Base-by-base conservation (phyloP, 169 alveolate genomes). In the Cryptosporidium canis region DNA sequence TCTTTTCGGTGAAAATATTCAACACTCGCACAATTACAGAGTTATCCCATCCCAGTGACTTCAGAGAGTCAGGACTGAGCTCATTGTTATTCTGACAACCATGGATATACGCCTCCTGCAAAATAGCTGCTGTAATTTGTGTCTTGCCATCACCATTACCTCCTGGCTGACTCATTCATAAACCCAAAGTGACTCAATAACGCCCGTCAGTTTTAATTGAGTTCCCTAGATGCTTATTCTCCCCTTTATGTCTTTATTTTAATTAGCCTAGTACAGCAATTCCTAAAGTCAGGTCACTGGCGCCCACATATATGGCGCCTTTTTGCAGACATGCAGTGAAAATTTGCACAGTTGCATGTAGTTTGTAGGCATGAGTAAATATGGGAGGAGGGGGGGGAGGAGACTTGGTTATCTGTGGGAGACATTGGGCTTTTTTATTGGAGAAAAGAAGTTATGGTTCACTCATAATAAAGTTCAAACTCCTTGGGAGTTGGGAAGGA, bases 1-100 rank as follows among this genome's bases (percentile, higher is more conserved):
- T 64, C 58, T 90, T 91, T 65, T 85, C 91, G 39, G 91, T 91
- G 33, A 91, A 90, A 55, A 91, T 85, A 43, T 91, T 91, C 56
- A 91, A 66, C 2, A 90, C 90, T 61, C 91, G 83, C 29, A 91
- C 92, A 43, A 91, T 83, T 47, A 56, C 33, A 12, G 87, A 77
- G 27, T 77, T 77, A 12, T 55, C 71, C 87, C 87, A 77, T 27
- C 87, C 87, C 9, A 77, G 14, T 21, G 87, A 77, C 35, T 77
- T 65, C 64, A 77, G 37, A 5, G 72, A 58, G 33, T 77, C 87
- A 2, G 87, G 87, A 1, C 72, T 77, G 48, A 77, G 58, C 37
- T 77, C 87, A 56, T 77, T 77, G 31, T 77, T 77, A 43, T 77
- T 77, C 47, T 77, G 51, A 39, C 87, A 77, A 3, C 87, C 87